Evolutionary conservation across 371 early-diverging fungal genomes (phyloP).

Genomic region (Coemansia sp.): DNA sequence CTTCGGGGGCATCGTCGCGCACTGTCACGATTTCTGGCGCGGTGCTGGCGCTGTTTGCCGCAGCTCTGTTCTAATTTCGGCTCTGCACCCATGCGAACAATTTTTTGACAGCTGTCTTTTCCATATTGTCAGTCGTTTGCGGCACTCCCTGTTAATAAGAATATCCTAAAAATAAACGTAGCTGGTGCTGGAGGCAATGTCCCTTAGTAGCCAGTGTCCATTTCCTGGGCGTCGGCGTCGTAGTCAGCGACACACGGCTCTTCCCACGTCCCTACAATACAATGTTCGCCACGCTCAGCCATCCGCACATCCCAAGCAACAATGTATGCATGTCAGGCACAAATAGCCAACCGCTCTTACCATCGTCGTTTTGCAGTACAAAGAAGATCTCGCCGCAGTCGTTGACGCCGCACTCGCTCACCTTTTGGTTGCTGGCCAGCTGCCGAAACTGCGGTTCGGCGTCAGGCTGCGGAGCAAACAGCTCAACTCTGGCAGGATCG

Average conservation of each 20-base stretch:
- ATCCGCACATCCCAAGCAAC: not conserved
- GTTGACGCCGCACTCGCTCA: slow-evolving; percentile 10
- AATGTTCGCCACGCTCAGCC: too few relatives aligned
- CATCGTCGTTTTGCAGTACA: slow-evolving; percentile 16
- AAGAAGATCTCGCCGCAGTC: slow-evolving; percentile 34
- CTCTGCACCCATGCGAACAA: not conserved
- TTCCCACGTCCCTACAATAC: slow-evolving; percentile 28
- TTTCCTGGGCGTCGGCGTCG: slow-evolving; percentile 33
- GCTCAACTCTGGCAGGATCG: slow-evolving; percentile 5
- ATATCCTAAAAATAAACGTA: too few relatives aligned
- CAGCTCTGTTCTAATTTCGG: slow-evolving; percentile 1
- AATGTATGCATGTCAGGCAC: not conserved
- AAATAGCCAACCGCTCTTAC: slow-evolving; percentile 2
- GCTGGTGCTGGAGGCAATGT: too few relatives aligned
- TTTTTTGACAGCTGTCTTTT: too few relatives aligned
- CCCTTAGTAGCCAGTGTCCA: slow-evolving; percentile 11
- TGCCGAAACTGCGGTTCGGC: slow-evolving; percentile 3
- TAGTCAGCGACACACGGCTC: slow-evolving; percentile 30
- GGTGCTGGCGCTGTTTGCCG: not conserved
- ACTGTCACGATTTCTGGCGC: not conserved
- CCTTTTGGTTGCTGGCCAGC: slow-evolving; percentile 10
- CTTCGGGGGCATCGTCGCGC: not conserved
- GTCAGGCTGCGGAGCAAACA: slow-evolving; percentile 14
- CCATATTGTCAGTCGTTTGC: not conserved
- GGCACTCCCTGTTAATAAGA: slow-evolving; percentile 2